Conservation (phyloP, 2,329 filamentous ascomycete species). For the Talaromyces rugulosus region DNA sequence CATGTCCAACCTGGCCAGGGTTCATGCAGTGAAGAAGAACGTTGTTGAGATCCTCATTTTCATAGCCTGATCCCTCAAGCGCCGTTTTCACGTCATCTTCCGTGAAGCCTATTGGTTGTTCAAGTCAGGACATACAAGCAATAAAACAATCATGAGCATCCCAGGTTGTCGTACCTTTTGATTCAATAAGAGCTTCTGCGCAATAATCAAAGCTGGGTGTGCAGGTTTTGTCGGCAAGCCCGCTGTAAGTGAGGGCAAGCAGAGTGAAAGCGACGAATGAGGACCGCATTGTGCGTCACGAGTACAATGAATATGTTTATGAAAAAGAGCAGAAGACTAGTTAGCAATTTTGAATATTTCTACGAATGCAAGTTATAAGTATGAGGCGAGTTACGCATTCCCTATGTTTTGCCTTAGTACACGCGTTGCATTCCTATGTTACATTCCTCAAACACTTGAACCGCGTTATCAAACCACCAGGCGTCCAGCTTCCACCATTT, state of each 20-base stretch:
- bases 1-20: slow-evolving; percentile 28
- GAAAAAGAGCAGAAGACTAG: not conserved
- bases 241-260: not conserved
- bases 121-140: not conserved
- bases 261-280: not conserved
- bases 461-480: not conserved
- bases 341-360: not conserved
- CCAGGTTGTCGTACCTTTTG: slow-evolving; percentile 20
- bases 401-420: not conserved
- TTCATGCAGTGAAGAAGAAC: slow-evolving; percentile 34
- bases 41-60: slow-evolving; percentile 23
- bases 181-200: slow-evolving; percentile 23
- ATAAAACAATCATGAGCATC: not conserved
- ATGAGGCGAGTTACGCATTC: not conserved
- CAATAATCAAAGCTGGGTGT: slow-evolving; percentile 35
- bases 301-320: not conserved
- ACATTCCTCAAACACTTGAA: not conserved
- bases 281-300: not conserved
- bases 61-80: slow-evolving; percentile 24
- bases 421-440: not conserved
- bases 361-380: not conserved
- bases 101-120: not conserved
- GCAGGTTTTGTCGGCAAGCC: slow-evolving; percentile 23
- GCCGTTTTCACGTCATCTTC: slow-evolving; percentile 8
- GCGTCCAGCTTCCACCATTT: no score